Evolutionary conservation across 768 basidiomycete species (phyloP).

Genomic region (Suillus hirtellus): DNA sequence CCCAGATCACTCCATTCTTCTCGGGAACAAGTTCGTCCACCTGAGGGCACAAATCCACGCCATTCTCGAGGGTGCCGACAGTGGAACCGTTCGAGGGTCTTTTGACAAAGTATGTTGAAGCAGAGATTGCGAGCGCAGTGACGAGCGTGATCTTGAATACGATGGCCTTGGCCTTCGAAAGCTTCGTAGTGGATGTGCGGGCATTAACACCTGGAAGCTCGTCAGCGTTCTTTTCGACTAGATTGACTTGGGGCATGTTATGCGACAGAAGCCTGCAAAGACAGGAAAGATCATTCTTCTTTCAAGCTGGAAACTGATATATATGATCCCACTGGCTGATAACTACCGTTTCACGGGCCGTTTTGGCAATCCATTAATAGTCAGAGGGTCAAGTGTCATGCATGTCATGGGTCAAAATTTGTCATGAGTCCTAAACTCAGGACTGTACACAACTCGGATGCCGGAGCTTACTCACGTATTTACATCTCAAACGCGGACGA

Average conservation of each 20-base stretch:
- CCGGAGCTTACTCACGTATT: too few relatives aligned
- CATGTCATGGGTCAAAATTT: too few relatives aligned
- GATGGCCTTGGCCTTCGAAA: conserved; percentile 24
- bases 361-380: not conserved
- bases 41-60: conserved; percentile 36
- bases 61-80: not conserved
- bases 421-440: too few relatives aligned
- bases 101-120: conserved; percentile 17
- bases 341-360: not conserved
- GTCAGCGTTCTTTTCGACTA: not conserved
- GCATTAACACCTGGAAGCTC: not conserved
- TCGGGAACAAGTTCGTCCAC: conserved; percentile 31
- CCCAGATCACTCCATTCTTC: conserved; percentile 37
- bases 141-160: conserved; percentile 16
- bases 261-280: not conserved
- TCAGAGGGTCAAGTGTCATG: not conserved
- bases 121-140: conserved; percentile 17
- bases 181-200: conserved; percentile 21
- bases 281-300: not conserved
- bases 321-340: too few relatives aligned
- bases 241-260: not conserved
- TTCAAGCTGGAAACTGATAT: not conserved
- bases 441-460: too few relatives aligned
- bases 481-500: too few relatives aligned
- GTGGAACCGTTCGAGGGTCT: not conserved